Percentiles rank a stretch among this genome's conserved stretches.
These are phyloP conservation scores for Aspergillus fructus DNA, from an alignment of 2,329 filamentous ascomycete species.

Conservation along the genomic window DNA sequence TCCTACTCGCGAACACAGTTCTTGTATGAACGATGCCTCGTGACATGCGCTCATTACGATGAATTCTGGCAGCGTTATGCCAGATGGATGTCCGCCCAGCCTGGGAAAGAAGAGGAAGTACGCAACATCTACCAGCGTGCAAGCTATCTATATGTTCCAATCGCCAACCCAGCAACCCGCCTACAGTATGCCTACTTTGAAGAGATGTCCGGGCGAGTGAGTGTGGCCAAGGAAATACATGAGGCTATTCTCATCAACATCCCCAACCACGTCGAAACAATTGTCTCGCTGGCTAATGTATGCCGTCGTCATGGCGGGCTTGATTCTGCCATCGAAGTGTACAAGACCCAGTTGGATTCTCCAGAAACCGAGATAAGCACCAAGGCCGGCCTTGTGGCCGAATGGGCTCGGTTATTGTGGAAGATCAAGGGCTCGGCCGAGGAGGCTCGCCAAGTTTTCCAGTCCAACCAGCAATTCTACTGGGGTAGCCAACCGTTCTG, in stretches of 20 bases:
- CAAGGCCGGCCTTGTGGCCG: constrained; percentile 82
- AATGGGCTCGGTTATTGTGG: constrained; percentile 86
- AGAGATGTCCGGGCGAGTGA: constrained; percentile 74
- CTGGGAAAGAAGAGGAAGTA: constrained; percentile 81
- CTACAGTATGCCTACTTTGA: constrained; percentile 95
- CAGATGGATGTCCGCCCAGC: constrained; percentile 83
- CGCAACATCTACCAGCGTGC: constrained; percentile 90
- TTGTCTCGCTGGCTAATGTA: constrained; percentile 83
- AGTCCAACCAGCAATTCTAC: constrained; percentile 80
- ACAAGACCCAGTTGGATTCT: constrained; percentile 76
- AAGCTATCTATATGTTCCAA: constrained; percentile 78
- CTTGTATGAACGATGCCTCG: constrained; percentile 89
- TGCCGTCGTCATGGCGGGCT: constrained; percentile 79
- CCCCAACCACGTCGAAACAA: constrained; percentile 81
- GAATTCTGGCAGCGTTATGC: constrained; percentile 99
- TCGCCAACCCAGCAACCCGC: constrained; percentile 78
- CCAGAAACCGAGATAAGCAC: constrained; percentile 71
- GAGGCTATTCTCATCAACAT: constrained; percentile 72
- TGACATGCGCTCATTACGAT: constrained; percentile 91
- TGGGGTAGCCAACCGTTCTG: constrained; percentile 85
- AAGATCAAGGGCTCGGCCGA: constrained; percentile 78
- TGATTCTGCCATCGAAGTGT: constrained; percentile 79
- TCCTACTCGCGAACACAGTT: constrained; percentile 73
- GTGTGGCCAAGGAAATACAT: constrained; percentile 82
- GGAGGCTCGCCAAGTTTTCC: constrained; percentile 80